Evolutionary conservation across 495 filamentous ascomycete genomes (phyloP).

Genomic region (Penicillium roqueforti): DNA sequence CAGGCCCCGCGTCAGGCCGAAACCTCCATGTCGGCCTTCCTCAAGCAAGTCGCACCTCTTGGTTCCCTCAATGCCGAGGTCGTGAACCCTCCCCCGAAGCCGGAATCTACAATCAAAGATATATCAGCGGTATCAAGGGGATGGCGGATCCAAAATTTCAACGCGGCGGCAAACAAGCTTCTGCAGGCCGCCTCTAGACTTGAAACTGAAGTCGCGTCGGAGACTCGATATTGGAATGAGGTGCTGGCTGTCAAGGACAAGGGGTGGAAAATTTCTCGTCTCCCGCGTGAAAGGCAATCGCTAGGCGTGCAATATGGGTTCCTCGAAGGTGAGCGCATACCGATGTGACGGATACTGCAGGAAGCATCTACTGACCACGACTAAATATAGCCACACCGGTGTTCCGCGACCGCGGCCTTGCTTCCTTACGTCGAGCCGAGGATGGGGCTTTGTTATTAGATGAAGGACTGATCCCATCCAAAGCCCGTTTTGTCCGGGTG

Average conservation of each 20-base stretch:
- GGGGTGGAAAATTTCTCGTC: slow-evolving; percentile 75
- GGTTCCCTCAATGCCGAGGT: slow-evolving; percentile 75
- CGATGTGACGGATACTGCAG: neutral
- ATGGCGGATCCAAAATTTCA: slow-evolving; percentile 73
- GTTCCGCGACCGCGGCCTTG: slow-evolving; percentile 75
- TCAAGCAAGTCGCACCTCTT: slow-evolving; percentile 65
- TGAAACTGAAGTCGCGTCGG: slow-evolving; percentile 67
- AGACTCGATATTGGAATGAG: slow-evolving; percentile 85
- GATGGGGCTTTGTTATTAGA: slow-evolving; percentile 75
- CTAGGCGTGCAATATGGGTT: slow-evolving; percentile 88
- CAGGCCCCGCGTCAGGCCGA: slow-evolving; percentile 64
- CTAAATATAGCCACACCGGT: slow-evolving; percentile 53
- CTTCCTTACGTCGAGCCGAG: slow-evolving; percentile 66
- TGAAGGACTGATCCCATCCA: slow-evolving; percentile 54
- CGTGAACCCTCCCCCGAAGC: slow-evolving; percentile 52
- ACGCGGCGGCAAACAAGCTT: slow-evolving; percentile 67
- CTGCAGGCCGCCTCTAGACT: slow-evolving; percentile 68
- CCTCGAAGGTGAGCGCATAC: slow-evolving; percentile 53
- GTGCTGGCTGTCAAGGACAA: slow-evolving; percentile 73
- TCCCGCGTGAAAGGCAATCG: slow-evolving; percentile 67
- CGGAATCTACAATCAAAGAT: slow-evolving; percentile 50
- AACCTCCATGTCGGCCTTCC: slow-evolving; percentile 59
- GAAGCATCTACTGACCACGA: slow-evolving; percentile 1
- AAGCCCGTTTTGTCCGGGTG: slow-evolving; percentile 63
- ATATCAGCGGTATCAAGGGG: slow-evolving; percentile 60